Evolutionary conservation across 306 rosid genomes (phyloP), one percentile per base, ranked within the genome.

Genomic region (Vicia villosa): DNA sequence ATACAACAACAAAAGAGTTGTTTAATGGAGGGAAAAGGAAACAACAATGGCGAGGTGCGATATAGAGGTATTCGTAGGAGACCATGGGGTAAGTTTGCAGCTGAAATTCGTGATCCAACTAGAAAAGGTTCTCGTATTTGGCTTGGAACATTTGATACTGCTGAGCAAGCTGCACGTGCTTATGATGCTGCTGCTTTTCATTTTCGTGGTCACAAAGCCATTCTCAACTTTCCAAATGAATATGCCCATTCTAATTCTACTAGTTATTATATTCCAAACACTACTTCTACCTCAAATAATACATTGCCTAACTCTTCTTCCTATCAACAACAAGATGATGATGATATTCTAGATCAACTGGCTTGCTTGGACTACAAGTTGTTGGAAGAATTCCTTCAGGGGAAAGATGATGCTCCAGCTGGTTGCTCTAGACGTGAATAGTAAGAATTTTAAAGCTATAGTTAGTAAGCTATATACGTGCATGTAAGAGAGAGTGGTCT

Each of bases 1-100:
- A 43, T 0, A 32, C 37, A 32, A 32, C 54, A 24, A 24, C 28
- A 24, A 24, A 1, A 24, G 62, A 56, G 15, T n/a, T n/a, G n/a
- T n/a, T n/a, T 1, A 46, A 66, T 82, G 97, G 93, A 88, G n/a
- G 84, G 82, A 51, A 67, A 58, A 14, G 30, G 68, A 37, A 71
- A 52, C 6, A 26, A 13, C 2, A 26, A 55, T 7, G 21, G 1
- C 12, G 89, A 76, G 54, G 60, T 17, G 8, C 64, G 81, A 15
- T 92, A 85, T 43, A 59, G 96, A 69, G 98, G 98, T 17, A 85
- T 92, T 20, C 75, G 98, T 8, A 72, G 83, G 38, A 80, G 98
- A 68, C 98, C 96, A 4, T 92, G 96, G 98, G 98, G 96, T 0
- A 92, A 92, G 63, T 88, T 78, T 59, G 98, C 96, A 0, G 98